Conservation (phyloP, 1,284 basidiomycete species). For the Kwoniella shivajii region DNA sequence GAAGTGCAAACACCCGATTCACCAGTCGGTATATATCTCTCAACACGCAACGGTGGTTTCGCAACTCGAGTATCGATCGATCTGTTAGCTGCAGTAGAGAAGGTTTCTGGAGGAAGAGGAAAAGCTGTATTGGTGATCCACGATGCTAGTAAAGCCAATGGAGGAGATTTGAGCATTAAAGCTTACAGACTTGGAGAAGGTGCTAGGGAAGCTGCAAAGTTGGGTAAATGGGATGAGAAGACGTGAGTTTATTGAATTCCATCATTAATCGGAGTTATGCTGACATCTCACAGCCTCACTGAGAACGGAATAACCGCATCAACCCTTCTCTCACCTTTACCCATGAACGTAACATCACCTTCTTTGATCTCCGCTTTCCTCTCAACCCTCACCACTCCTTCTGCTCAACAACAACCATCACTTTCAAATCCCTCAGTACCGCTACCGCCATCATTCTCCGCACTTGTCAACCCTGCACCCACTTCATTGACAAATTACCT, state of each 20-base stretch:
- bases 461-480: slow-evolving; percentile 52
- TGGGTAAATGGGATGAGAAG: slow-evolving; percentile 80
- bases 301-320: slow-evolving; percentile 86
- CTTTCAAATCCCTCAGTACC: slow-evolving; percentile 39
- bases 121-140: slow-evolving; percentile 89
- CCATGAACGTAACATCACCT: slow-evolving; percentile 84
- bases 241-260: slow-evolving; percentile 60
- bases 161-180: slow-evolving; percentile 86
- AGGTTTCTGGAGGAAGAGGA: slow-evolving; percentile 61
- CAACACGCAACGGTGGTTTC: slow-evolving; percentile 86
- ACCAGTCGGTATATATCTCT: slow-evolving; percentile 95
- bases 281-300: slow-evolving; percentile 64
- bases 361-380: slow-evolving; percentile 84
- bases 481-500: slow-evolving; percentile 61
- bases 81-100: slow-evolving; percentile 72
- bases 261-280: neutral
- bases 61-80: slow-evolving; percentile 87
- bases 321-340: slow-evolving; percentile 85
- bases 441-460: slow-evolving; percentile 61
- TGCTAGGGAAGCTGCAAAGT: slow-evolving; percentile 84
- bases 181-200: slow-evolving; percentile 84
- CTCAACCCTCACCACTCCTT: slow-evolving; percentile 64
- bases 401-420: slow-evolving; percentile 41
- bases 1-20: slow-evolving; percentile 92
- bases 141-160: slow-evolving; percentile 66